phyloP scores from a whole-genome alignment of 225 moss, liverwort and hornwort species.

The Marchantia paleacea region DNA sequence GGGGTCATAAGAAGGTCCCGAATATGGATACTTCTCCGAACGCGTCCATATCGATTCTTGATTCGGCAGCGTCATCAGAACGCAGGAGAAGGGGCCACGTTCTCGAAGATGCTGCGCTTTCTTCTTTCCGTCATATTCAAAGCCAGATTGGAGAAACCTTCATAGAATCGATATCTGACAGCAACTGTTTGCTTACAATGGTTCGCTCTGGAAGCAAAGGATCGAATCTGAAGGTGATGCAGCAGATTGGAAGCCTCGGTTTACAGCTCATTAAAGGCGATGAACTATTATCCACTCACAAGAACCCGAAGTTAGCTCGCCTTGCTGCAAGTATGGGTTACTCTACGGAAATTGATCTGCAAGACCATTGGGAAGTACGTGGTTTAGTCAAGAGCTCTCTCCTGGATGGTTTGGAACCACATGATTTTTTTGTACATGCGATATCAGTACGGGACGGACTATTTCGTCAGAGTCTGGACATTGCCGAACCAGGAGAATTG shows the following conservation, averaged over 20 bases:
- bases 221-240: constrained; percentile 49
- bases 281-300: constrained; percentile 25
- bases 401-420: constrained; percentile 60
- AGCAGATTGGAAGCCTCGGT: constrained; percentile 62
- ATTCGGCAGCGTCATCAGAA: not conserved
- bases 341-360: not conserved
- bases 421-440: constrained; percentile 57
- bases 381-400: constrained; percentile 51
- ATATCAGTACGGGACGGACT: constrained; percentile 44
- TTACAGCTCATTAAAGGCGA: constrained; percentile 56
- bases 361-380: constrained; percentile 42
- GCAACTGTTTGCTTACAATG: constrained; percentile 51
- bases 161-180: constrained; percentile 30
- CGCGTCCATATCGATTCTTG: not conserved
- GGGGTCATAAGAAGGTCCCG: constrained; percentile 9
- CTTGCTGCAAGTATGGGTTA: constrained; percentile 11
- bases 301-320: constrained; percentile 20
- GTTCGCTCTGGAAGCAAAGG: constrained; percentile 70
- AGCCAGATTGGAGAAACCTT: constrained; percentile 48
- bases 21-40: not conserved
- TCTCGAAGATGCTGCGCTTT: constrained; percentile 49
- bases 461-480: constrained; percentile 48
- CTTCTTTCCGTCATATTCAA: constrained; percentile 44
- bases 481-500: constrained; percentile 59
- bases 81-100: constrained; percentile 3